Base-by-base conservation (phyloP, 192 early-diverging fungal genomes). In the Backusella macrospora region DNA sequence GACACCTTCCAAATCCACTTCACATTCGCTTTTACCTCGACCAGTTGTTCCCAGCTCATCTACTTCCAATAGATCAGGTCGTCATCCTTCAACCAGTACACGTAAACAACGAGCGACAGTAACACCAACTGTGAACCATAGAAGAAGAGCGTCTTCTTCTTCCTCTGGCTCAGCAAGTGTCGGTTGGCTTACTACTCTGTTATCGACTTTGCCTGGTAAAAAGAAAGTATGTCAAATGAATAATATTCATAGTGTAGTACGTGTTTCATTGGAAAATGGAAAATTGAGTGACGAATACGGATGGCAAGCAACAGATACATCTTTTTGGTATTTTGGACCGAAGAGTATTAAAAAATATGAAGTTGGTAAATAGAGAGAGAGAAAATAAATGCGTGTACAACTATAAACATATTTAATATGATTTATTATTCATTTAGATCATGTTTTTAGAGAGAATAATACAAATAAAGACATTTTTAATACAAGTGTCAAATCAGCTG, bases 291-390 rank as follows among this genome's bases (percentile, higher is more conserved):
- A 68, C 16, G 6, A 14, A 47, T 15, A 68, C 29, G 52, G 52
- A 5, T 68, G 43, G 42, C 67, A 68, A 34, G 23, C 44, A 45
- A 23, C 4, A 15, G 45, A 68, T 14, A 45, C 43, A 7, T 68
- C 43, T 4, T 46, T 68, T 29, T 45, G 67, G 14, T 68, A 68
- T 47, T 16, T 47, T 18, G 67, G 44, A 4, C 42, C 67, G 6
- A 68, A 68, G 26, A 26, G 23, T n/a, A 47, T 29, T 4, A 68
- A 68, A 43, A 68, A 68, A 29, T 68, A 45, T 34, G 67, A 68
- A 5, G 37, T 68, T 34, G 67, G 67, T 68, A 68, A 68, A 7
- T 65, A 38, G 8, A 46, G 15, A 45, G 46, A 26, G 4, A 34
- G n/a, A 34, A 34, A 2, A 34, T 67, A 23, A 44, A 14, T 45